phyloP scores from a whole-genome alignment of 78 protist genomes.

The Emiliania huxleyi region DNA sequence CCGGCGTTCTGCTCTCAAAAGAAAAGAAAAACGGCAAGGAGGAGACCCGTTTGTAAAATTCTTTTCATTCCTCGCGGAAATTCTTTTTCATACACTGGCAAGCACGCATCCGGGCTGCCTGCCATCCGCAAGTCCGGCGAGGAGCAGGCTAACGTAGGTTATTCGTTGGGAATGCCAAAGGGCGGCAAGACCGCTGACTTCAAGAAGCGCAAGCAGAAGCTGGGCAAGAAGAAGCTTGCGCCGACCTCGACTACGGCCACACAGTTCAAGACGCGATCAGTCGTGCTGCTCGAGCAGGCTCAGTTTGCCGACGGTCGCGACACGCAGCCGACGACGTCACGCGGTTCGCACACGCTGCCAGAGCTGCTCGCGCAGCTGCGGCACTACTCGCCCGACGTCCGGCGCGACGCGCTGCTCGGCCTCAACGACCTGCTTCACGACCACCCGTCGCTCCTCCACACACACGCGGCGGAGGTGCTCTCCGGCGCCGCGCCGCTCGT shows the following conservation, averaged over 20 bases:
- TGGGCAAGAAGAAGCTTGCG: constrained; percentile 2
- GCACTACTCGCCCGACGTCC: not conserved
- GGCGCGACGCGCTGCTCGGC: not conserved
- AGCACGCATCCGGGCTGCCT: no score
- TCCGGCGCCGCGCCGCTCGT: not conserved
- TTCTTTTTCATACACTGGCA: no score
- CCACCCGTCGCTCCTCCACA: not conserved
- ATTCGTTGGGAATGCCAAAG: no score
- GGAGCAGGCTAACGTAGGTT: no score
- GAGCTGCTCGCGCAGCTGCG: not conserved
- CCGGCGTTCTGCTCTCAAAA: no score
- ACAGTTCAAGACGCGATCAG: not conserved
- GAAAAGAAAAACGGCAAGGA: no score
- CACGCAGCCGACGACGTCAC: not conserved
- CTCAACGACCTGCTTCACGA: not conserved
- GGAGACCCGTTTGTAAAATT: no score
- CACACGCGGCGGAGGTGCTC: not conserved
- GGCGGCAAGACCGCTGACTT: not conserved
- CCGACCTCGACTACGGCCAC: not conserved
- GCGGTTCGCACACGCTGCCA: not conserved
- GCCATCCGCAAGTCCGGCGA: no score
- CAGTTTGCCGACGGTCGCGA: not conserved
- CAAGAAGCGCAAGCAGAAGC: not conserved
- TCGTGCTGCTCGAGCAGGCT: not conserved
- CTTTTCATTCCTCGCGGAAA: no score